A percentile compares a stretch with the other conserved stretches of the same genome.
phyloP scores from a whole-genome alignment of 257 asterid genomes.

The Solanum chiquidenum region DNA sequence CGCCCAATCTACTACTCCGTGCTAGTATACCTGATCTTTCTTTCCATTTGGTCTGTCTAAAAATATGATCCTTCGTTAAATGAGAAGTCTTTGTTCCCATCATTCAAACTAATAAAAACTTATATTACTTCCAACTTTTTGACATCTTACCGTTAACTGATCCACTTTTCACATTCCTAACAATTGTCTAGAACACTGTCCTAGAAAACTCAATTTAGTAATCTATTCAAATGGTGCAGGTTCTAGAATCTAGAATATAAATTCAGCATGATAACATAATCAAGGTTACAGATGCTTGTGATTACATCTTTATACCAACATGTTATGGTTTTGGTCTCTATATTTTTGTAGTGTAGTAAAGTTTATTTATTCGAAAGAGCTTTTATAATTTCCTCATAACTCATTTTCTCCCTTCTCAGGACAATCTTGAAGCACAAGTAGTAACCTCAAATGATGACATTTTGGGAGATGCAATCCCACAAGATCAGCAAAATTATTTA shows the following conservation, averaged over 20 bases:
- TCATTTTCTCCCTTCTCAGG: conserved; percentile 43
- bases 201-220: neutral
- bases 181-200: neutral
- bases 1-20: neutral
- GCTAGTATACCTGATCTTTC: neutral
- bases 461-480: conserved; percentile 80
- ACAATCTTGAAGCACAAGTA: conserved; percentile 41
- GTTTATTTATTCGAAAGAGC: neutral
- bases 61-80: neutral
- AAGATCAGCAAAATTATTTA: conserved; percentile 57
- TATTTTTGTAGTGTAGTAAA: neutral
- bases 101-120: neutral
- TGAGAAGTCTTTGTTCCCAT: neutral
- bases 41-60: neutral
- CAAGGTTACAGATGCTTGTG: neutral
- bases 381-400: neutral
- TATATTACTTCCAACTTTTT: neutral
- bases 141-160: neutral
- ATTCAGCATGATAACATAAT: neutral
- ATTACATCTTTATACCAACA: neutral
- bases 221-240: neutral
- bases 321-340: neutral
- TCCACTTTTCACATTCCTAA: neutral
- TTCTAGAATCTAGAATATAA: neutral
- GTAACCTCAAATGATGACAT: conserved; percentile 75